Base-by-base conservation (phyloP, 2,329 filamentous ascomycete species). In the Graphium sp. region DNA sequence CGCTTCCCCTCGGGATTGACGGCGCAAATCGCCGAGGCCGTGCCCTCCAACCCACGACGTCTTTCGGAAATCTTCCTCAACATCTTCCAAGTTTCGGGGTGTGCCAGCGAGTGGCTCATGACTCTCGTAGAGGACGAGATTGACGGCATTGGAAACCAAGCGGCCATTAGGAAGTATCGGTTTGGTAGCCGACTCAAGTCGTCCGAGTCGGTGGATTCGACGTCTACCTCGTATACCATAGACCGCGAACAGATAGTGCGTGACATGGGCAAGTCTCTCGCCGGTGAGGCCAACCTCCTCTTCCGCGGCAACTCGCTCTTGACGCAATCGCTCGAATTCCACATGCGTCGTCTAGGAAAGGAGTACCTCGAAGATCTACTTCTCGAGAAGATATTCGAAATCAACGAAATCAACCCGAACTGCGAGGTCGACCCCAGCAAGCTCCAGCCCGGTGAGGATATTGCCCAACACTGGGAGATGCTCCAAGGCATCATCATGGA, bases 101-200 rank as follows among this genome's bases (percentile, higher is more conserved):
- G 71, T 21, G 79, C 81, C 3, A 66, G 67, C 24, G 83, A 94
- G 34, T 98, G 89, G 89, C 65, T 98, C 14, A 89, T 83, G 61
- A 75, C 82, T 3, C 59, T 98, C 22, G 81, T 94, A 0, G 89
- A 98, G 49, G 87, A 95, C 45, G 89, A 98, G 49, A 95, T 98
- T 32, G 89, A 95, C 43, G 87, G 87, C 1, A 74, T 89, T 12
- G 72, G 83, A 31, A 91, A 76, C 44, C 84, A 93, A 40, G 72
- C 74, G 10, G 71, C 77, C 1, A 67, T 77, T 36, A 82, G 74
- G 59, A 61, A 78, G 63, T 46, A 74, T 60, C 65, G 79, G 4
- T 84, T 80, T 49, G 79, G 67, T 48, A 66, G 65, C 36, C 66
- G 80, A 13, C 53, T 82, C 19, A 74, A 71, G 31, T 82, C 77